Conservation (phyloP, 257 asterid species). For the Voacanga thouarsii region DNA sequence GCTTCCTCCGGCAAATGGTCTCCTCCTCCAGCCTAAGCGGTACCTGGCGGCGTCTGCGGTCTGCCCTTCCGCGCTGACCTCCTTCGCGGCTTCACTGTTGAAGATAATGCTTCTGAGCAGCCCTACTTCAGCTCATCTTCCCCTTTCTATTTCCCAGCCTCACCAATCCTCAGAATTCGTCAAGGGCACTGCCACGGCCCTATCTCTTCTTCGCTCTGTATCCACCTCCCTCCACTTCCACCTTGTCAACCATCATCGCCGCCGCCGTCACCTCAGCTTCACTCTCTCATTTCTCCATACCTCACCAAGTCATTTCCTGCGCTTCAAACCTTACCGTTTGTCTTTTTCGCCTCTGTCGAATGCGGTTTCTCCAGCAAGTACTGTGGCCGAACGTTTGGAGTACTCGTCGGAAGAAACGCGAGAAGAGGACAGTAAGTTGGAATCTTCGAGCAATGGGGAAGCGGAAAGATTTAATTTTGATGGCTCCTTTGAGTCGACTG, state of each 20-base stretch:
- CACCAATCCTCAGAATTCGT: slow-evolving; percentile 17
- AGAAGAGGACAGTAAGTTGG: slow-evolving; percentile 17
- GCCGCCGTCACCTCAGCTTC: slow-evolving; percentile 5
- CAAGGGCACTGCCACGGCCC: slow-evolving; percentile 25
- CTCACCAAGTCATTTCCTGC: slow-evolving; percentile 13
- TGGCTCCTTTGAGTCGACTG: slow-evolving; percentile 51
- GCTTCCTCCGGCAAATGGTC: not conserved
- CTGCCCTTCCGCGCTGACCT: not conserved
- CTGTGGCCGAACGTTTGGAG: slow-evolving; percentile 20
- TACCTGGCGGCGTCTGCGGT: not conserved
- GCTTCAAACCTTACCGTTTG: slow-evolving; percentile 22
- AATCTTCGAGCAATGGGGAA: slow-evolving; percentile 24
- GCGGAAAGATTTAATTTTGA: slow-evolving; percentile 41
- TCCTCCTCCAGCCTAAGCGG: not conserved
- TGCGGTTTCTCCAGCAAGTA: slow-evolving; percentile 25
- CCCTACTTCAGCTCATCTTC: slow-evolving; percentile 15
- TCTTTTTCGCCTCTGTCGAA: slow-evolving; percentile 23
- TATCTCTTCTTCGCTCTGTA: slow-evolving; percentile 15
- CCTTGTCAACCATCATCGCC: slow-evolving; percentile 9
- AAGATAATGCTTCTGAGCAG: slow-evolving; percentile 50
- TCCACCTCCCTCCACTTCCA: slow-evolving; percentile 22
- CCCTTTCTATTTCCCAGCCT: slow-evolving; percentile 24
- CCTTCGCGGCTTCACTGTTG: not conserved
- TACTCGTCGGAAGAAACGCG: slow-evolving; percentile 19
- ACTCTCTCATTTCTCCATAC: not conserved